Conservation (phyloP, 2,329 filamentous ascomycete genomes). For the Lecanicillium sp. region DNA sequence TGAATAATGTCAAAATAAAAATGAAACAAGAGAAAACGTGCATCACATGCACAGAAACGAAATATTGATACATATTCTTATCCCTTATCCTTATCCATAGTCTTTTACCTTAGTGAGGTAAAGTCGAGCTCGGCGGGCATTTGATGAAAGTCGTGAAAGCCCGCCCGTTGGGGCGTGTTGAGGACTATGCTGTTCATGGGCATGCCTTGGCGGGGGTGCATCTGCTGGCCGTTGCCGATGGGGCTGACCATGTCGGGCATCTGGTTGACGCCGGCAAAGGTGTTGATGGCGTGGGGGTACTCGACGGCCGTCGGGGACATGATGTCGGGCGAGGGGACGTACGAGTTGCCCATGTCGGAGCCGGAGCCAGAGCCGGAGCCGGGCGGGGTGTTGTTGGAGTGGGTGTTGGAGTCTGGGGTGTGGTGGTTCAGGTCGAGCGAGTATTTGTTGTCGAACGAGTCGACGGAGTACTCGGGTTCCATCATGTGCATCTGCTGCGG, state of each 20-base stretch:
- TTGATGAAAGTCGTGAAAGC: slow-evolving; percentile 20
- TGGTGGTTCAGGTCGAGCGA: slow-evolving; percentile 29
- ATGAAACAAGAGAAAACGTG: too few relatives aligned
- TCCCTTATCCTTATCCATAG: neutral
- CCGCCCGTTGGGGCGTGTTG: slow-evolving; percentile 25
- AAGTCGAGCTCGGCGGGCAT: slow-evolving; percentile 9
- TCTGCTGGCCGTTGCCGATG: slow-evolving; percentile 24
- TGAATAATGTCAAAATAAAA: neutral
- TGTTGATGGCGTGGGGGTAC: slow-evolving; percentile 37
- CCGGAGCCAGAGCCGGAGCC: slow-evolving; percentile 18
- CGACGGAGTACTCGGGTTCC: slow-evolving; percentile 42
- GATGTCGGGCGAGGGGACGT: slow-evolving; percentile 46
- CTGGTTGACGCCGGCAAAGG: slow-evolving; percentile 35
- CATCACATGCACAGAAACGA: too few relatives aligned
- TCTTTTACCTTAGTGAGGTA: slow-evolving; percentile 22
- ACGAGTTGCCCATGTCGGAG: slow-evolving; percentile 41
- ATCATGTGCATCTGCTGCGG: slow-evolving; percentile 37
- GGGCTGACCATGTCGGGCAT: slow-evolving; percentile 49
- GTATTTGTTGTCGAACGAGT: slow-evolving; percentile 37
- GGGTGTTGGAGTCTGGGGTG: slow-evolving; percentile 31
- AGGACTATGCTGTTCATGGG: slow-evolving; percentile 26
- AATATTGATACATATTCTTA: slow-evolving; percentile 2
- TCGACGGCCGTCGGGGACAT: slow-evolving; percentile 47
- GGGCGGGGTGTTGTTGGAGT: slow-evolving; percentile 23
- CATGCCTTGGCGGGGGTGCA: slow-evolving; percentile 23